Conservation (phyloP, 306 rosid species). For the Betula pendula region DNA sequence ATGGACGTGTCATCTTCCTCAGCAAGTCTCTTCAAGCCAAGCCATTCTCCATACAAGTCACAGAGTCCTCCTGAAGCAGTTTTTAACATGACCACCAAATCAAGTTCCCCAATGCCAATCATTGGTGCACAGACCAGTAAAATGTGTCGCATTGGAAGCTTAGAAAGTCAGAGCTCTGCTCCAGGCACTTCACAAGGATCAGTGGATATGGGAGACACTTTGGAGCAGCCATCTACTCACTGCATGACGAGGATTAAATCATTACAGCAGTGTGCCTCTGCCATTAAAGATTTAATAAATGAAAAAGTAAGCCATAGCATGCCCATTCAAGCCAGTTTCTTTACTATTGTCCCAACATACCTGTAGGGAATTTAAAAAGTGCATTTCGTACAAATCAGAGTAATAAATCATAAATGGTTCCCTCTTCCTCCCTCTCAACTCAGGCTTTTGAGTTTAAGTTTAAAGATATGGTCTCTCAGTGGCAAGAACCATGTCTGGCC, state of each 20-base stretch:
- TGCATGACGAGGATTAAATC: slow-evolving; percentile 79
- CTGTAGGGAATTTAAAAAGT: slow-evolving; percentile 4
- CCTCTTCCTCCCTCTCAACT: not conserved
- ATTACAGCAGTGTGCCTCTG: slow-evolving; percentile 76
- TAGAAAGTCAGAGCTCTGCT: slow-evolving; percentile 87
- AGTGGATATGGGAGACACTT: slow-evolving; percentile 60
- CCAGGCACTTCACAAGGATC: slow-evolving; percentile 88
- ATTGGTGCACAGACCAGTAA: slow-evolving; percentile 51
- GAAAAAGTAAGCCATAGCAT: slow-evolving; percentile 61
- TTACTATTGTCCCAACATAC: slow-evolving; percentile 6
- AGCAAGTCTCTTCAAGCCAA: slow-evolving; percentile 55
- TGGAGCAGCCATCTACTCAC: slow-evolving; percentile 81
- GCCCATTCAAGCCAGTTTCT: slow-evolving; percentile 2
- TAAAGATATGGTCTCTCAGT: slow-evolving; percentile 7
- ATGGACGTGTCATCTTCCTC: slow-evolving; percentile 70
- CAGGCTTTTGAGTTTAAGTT: not conserved
- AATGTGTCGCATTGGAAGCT: slow-evolving; percentile 66
- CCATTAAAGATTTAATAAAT: slow-evolving; percentile 73
- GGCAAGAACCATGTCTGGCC: not conserved
- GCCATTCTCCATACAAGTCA: slow-evolving; percentile 55
- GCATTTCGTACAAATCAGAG: not conserved
- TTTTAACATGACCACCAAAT: slow-evolving; percentile 38
- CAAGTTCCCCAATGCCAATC: slow-evolving; percentile 85
- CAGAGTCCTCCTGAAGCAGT: slow-evolving; percentile 56
- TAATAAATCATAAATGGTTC: not conserved